Percentiles rank a stretch among this genome's conserved stretches.
Evolutionary conservation across 2,329 filamentous ascomycete species (phyloP).

Genomic region (Aureobasidium mangrovei): DNA sequence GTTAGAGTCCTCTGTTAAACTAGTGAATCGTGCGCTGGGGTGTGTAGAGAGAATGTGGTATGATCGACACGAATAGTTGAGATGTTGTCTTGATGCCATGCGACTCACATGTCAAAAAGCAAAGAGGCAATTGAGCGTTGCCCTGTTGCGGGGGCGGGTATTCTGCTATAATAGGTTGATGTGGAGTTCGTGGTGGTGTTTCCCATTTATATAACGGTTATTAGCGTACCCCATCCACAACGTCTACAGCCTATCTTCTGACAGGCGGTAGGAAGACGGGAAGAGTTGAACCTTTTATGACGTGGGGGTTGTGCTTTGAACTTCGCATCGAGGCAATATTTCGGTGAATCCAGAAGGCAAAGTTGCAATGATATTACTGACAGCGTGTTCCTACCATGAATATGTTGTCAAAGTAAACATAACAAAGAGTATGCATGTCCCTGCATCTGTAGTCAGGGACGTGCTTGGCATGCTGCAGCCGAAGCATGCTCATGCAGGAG

Average conservation of each 20-base stretch:
- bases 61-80: conserved; percentile 1
- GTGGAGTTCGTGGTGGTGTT: conserved; percentile 1
- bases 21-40: conserved; percentile 10
- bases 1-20: conserved; percentile 9
- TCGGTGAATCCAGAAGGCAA: neutral
- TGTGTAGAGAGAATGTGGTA: neutral
- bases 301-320: neutral
- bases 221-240: conserved; percentile 4
- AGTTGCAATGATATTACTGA: neutral
- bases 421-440: neutral
- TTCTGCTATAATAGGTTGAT: neutral
- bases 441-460: neutral
- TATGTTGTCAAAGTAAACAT: too few relatives aligned
- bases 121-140: conserved; percentile 2
- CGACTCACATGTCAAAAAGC: conserved; percentile 11
- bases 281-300: neutral
- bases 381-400: too few relatives aligned
- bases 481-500: conserved; percentile 3
- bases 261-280: neutral
- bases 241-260: neutral
- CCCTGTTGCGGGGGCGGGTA: neutral
- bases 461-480: conserved; percentile 9
- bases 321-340: neutral
- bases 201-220: neutral
- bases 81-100: conserved; percentile 11